Conservation (phyloP, 2,329 filamentous ascomycete genomes). For the Neobulgaria alba region DNA sequence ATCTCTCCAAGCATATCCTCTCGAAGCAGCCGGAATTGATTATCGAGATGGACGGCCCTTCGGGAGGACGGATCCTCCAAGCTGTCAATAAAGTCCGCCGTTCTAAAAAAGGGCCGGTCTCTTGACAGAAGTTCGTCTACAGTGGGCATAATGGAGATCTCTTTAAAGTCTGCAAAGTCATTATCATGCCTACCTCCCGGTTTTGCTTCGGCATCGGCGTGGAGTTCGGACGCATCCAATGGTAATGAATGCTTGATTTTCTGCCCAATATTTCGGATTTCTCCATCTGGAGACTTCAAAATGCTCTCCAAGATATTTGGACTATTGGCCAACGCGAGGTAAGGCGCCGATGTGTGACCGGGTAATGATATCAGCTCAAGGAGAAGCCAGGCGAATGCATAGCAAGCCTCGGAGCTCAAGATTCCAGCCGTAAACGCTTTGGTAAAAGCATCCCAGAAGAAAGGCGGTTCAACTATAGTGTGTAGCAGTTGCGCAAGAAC, state of each 20-base stretch:
- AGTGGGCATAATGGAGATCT: constrained; percentile 58
- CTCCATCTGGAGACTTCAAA: constrained; percentile 13
- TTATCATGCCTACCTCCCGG: constrained; percentile 69
- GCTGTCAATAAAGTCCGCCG: constrained; percentile 40
- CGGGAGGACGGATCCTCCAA: constrained; percentile 29
- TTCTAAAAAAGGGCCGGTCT: constrained; percentile 46
- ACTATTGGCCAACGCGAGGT: constrained; percentile 24
- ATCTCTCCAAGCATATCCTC: constrained; percentile 65
- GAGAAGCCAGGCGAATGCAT: constrained; percentile 35
- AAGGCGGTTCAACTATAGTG: constrained; percentile 40
- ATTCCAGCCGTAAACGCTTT: constrained; percentile 21
- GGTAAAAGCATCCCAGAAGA: constrained; percentile 36
- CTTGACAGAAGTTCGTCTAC: constrained; percentile 51
- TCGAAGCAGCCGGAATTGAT: constrained; percentile 61
- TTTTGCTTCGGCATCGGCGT: constrained; percentile 6
- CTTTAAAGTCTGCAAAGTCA: constrained; percentile 51
- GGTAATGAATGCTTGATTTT: constrained; percentile 34
- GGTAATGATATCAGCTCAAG: constrained; percentile 36
- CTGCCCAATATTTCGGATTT: constrained; percentile 30
- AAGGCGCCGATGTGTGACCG: constrained; percentile 14
- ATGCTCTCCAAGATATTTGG: constrained; percentile 20
- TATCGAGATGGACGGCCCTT: constrained; percentile 49
- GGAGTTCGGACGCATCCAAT: constrained; percentile 12
- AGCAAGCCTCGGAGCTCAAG: constrained; percentile 24
- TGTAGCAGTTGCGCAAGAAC: constrained; percentile 37